Evolutionary conservation across 768 basidiomycete genomes (phyloP).

Genomic region (Lactifluus subvellereus): DNA sequence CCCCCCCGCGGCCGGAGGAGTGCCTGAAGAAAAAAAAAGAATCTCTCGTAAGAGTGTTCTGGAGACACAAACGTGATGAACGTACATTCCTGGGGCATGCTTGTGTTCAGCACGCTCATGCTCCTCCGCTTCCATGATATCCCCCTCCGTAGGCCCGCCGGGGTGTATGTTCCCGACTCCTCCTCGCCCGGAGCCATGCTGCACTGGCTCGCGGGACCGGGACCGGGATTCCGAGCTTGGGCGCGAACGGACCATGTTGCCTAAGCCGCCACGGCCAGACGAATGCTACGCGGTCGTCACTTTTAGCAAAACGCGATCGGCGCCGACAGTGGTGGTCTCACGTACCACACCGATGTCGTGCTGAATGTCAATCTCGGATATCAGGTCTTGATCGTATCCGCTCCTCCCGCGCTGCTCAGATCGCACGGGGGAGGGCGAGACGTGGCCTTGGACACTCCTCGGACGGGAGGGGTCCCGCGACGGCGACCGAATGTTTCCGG

Average conservation of each 20-base stretch:
- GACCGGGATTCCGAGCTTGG: slow-evolving; percentile 36
- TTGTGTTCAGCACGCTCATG: slow-evolving; percentile 32
- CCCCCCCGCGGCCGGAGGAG: slow-evolving; percentile 66
- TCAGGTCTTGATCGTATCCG: slow-evolving; percentile 29
- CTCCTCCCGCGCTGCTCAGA: slow-evolving; percentile 25
- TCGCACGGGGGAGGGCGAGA: neutral
- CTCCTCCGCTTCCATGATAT: slow-evolving; percentile 33
- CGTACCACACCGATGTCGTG: slow-evolving; percentile 4
- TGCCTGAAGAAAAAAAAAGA: slow-evolving; percentile 35
- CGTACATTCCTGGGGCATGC: slow-evolving; percentile 37
- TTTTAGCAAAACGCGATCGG: neutral
- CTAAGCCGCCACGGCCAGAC: slow-evolving; percentile 58
- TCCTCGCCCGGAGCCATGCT: slow-evolving; percentile 52
- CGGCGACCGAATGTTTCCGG: slow-evolving; percentile 78
- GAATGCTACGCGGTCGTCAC: slow-evolving; percentile 33
- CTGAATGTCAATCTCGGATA: slow-evolving; percentile 15
- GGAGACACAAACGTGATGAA: slow-evolving; percentile 5
- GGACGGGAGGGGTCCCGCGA: slow-evolving; percentile 45
- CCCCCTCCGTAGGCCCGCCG: slow-evolving; percentile 28
- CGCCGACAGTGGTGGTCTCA: neutral
- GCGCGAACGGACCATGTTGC: slow-evolving; percentile 42
- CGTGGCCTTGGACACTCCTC: neutral
- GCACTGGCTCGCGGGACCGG: slow-evolving; percentile 41
- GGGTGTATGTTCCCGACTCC: slow-evolving; percentile 53
- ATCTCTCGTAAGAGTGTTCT: neutral